phyloP scores from a whole-genome alignment of 805 yeast species.

The Starmera dryadoides region DNA sequence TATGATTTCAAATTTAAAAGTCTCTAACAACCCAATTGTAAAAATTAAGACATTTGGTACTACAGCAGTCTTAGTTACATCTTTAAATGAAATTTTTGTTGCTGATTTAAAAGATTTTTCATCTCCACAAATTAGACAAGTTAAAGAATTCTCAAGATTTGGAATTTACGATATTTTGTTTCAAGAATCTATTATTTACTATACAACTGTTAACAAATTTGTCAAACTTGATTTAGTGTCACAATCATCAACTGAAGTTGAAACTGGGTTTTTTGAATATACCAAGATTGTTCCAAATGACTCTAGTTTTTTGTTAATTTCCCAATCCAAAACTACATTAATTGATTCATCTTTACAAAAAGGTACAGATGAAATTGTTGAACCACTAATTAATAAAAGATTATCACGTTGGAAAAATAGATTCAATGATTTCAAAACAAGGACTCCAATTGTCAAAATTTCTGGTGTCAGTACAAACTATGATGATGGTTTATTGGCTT shows the following conservation, averaged over 20 bases:
- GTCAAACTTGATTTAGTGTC: constrained; percentile 2
- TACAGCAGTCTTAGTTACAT: constrained; percentile 7
- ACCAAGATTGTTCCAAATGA: constrained; percentile 9
- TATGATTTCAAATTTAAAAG: neutral
- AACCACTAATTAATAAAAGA: constrained; percentile 8
- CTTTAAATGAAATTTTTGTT: constrained; percentile 13
- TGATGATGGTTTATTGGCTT: constrained; percentile 11
- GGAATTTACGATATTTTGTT: constrained; percentile 12
- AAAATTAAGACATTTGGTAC: constrained; percentile 3
- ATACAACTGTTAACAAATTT: constrained; percentile 7
- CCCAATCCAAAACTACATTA: constrained; percentile 5
- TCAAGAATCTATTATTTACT: neutral
- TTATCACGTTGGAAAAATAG: constrained; percentile 14
- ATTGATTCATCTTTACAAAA: constrained; percentile 1
- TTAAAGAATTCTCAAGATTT: constrained; percentile 5
- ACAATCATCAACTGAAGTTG: neutral
- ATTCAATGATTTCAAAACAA: constrained; percentile 18
- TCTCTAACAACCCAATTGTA: constrained; percentile 5
- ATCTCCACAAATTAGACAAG: constrained; percentile 1
- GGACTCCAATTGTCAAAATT: constrained; percentile 7
- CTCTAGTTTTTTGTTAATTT: constrained; percentile 3
- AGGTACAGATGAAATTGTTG: constrained; percentile 6
- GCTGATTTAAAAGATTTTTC: constrained; percentile 1
- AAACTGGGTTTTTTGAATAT: constrained; percentile 5
- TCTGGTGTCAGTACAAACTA: constrained; percentile 13